Percentiles rank a stretch among this genome's conserved stretches.
phyloP scores from a whole-genome alignment of 768 basidiomycete genomes.

The Paxillus ammoniavirescens region DNA sequence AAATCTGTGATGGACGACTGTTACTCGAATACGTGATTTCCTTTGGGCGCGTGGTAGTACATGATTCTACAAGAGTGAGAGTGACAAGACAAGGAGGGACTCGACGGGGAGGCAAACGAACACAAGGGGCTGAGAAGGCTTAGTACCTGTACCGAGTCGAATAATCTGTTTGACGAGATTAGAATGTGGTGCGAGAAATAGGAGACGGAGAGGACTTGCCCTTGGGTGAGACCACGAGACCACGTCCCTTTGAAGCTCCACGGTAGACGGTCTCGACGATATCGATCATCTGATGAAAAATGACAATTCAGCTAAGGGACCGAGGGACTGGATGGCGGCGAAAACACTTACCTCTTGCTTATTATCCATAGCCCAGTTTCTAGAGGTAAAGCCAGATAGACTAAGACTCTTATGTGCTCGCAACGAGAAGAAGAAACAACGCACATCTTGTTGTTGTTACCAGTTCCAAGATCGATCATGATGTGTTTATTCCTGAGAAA shows the following conservation, averaged over 20 bases:
- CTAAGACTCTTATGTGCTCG: background rate
- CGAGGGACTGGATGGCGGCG: background rate
- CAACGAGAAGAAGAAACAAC: conserved; percentile 25
- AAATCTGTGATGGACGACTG: too few relatives aligned
- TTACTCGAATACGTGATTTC: too few relatives aligned
- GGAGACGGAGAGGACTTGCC: conserved; percentile 43
- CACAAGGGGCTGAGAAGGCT: background rate
- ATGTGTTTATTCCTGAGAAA: conserved; percentile 89
- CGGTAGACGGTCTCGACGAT: conserved; percentile 98
- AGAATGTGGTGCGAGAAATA: background rate
- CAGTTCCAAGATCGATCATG: conserved; percentile 99
- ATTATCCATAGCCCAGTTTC: conserved; percentile 99
- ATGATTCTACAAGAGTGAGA: background rate
- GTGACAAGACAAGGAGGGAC: background rate
- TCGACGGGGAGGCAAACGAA: background rate
- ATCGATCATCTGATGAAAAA: conserved; percentile 74
- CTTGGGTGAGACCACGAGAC: conserved; percentile 96
- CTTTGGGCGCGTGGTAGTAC: background rate
- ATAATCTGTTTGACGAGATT: conserved; percentile 50
- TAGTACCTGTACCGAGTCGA: conserved; percentile 81
- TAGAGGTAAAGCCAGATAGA: conserved; percentile 29
- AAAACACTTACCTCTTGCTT: conserved; percentile 83
- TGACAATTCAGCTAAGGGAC: background rate
- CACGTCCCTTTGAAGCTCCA: conserved; percentile 95
- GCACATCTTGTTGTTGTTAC: conserved; percentile 99